These are phyloP conservation scores for Hypomontagnella monticulosa DNA, from an alignment of 495 filamentous ascomycete genomes.

Conservation along the genomic window DNA sequence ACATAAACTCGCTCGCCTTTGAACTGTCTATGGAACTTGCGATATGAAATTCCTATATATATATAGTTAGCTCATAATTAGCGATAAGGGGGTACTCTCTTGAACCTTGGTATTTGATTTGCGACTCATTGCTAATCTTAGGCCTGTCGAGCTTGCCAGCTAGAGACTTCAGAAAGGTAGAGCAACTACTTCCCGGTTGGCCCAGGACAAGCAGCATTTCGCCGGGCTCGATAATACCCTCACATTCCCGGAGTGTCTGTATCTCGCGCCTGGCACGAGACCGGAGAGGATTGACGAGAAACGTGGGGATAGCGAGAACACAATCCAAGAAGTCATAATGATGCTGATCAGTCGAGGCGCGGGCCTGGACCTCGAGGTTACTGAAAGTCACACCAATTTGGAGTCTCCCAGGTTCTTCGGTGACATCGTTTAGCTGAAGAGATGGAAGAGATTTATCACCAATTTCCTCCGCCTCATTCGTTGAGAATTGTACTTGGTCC, in stretches of 20 bases:
- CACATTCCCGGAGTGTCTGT: not conserved
- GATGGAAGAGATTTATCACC: too few relatives aligned
- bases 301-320: too few relatives aligned
- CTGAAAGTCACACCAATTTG: too few relatives aligned
- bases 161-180: conserved; percentile 76
- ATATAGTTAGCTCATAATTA: conserved; percentile 48
- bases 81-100: conserved; percentile 1
- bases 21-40: conserved; percentile 60
- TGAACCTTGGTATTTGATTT: conserved; percentile 57
- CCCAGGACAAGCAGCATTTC: conserved; percentile 84
- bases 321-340: too few relatives aligned
- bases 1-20: conserved; percentile 69
- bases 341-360: too few relatives aligned
- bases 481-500: too few relatives aligned
- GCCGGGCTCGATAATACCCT: conserved; percentile 62
- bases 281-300: too few relatives aligned
- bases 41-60: conserved; percentile 44
- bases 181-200: conserved; percentile 74
- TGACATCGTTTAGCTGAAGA: too few relatives aligned
- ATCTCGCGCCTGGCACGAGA: too few relatives aligned
- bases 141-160: conserved; percentile 68
- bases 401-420: too few relatives aligned
- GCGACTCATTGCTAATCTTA: conserved; percentile 47
- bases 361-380: too few relatives aligned
- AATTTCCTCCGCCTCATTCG: too few relatives aligned